These are phyloP conservation scores for Colletotrichum neosansevieriae DNA, from an alignment of 2,329 filamentous ascomycete species.

Conservation along the genomic window DNA sequence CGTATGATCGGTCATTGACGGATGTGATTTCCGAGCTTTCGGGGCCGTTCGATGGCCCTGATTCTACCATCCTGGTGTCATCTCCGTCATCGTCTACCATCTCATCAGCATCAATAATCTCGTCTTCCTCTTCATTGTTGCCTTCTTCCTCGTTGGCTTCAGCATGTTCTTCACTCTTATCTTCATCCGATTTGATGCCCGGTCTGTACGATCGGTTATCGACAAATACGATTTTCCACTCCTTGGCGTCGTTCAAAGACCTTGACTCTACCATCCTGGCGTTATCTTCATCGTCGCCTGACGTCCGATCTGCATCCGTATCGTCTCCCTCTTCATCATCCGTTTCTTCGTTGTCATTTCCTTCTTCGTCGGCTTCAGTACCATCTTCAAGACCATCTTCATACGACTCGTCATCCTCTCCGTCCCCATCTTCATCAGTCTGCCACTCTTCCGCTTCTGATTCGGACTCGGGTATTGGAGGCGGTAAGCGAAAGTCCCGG, in stretches of 20 bases:
- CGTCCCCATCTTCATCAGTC: background rate
- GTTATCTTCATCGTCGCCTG: background rate
- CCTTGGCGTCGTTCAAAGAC: too few relatives aligned
- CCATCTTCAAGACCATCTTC: background rate
- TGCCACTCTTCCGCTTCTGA: background rate
- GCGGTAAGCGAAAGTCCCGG: conserved; percentile 13
- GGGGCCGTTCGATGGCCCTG: too few relatives aligned
- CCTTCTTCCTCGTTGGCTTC: background rate
- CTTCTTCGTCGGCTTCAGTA: background rate
- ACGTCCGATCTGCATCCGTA: too few relatives aligned
- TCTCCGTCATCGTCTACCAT: background rate
- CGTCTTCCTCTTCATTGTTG: background rate
- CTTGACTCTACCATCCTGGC: background rate
- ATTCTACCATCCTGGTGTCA: background rate
- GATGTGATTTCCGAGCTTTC: background rate
- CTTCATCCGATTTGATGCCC: background rate
- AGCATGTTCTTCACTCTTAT: background rate
- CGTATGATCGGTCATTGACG: background rate
- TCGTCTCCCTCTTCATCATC: background rate
- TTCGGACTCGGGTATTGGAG: background rate
- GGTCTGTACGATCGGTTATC: too few relatives aligned
- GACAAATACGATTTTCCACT: too few relatives aligned
- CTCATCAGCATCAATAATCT: background rate
- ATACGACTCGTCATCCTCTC: background rate
- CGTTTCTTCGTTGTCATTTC: background rate